A percentile compares a stretch with the other conserved stretches of the same genome.
These are phyloP conservation scores for Starmerella ratchasimensis DNA, from an alignment of 805 yeast genomes.

Conservation along the genomic window DNA sequence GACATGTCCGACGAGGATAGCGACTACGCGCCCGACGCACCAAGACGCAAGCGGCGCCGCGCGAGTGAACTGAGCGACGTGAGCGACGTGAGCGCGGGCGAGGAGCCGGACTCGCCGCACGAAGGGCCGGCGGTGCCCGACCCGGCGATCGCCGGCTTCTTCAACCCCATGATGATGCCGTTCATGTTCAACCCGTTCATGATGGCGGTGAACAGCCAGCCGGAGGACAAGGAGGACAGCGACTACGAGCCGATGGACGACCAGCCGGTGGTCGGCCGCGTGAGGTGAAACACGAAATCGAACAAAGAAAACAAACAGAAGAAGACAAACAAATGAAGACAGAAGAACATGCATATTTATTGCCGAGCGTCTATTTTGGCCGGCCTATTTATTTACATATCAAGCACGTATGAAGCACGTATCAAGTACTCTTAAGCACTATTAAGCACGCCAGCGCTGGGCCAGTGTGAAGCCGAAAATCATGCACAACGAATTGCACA, in stretches of 20 bases:
- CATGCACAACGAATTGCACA: no score
- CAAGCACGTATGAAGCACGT: no score
- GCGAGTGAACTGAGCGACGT: conserved; percentile 6
- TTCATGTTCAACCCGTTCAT: conserved; percentile 20
- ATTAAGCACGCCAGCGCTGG: no score
- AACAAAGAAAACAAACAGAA: no score
- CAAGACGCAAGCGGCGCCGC: conserved; percentile 10
- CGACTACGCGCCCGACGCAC: conserved; percentile 11
- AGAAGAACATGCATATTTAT: no score
- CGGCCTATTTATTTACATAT: no score
- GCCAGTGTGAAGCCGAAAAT: no score
- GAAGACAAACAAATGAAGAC: no score
- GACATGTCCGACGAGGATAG: conserved; percentile 5
- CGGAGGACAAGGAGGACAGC: conserved; percentile 4
- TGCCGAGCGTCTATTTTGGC: no score
- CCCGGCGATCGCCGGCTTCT: not conserved
- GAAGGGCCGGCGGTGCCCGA: conserved; percentile 1
- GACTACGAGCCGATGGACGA: conserved; percentile 12
- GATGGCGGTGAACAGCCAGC: conserved; percentile 11
- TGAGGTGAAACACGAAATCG: conserved; percentile 10
- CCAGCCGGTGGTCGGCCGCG: conserved; percentile 11
- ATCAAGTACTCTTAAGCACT: no score
- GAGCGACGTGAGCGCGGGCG: conserved; percentile 5
- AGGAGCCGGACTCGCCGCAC: not conserved
- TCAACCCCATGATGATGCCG: conserved; percentile 13